Percentiles rank a stretch among this genome's conserved stretches.
Conservation (phyloP, 2,329 filamentous ascomycete species). For the Paraphaeosphaeria minitans region DNA sequence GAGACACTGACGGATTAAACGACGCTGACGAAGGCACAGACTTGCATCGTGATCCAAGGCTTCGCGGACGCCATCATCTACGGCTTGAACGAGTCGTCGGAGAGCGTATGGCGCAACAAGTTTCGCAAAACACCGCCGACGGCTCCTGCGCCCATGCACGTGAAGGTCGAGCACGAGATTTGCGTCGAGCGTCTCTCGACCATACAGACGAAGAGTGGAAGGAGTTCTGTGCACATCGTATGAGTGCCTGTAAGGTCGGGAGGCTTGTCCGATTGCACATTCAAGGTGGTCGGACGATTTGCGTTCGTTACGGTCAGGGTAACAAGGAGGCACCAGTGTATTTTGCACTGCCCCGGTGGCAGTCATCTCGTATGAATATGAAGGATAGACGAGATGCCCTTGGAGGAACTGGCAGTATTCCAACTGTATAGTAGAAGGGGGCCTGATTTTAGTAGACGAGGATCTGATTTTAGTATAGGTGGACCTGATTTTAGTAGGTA, state of each 20-base stretch:
- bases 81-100: slow-evolving; percentile 33
- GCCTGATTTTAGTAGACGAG: too few species aligned
- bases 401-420: too few species aligned
- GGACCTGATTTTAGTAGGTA: too few species aligned
- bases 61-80: slow-evolving; percentile 51
- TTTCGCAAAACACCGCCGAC: slow-evolving; percentile 15
- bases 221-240: neutral
- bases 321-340: too few species aligned
- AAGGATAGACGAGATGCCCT: too few species aligned
- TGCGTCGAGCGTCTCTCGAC: slow-evolving; percentile 9
- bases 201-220: neutral
- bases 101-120: slow-evolving; percentile 22
- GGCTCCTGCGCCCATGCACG: slow-evolving; percentile 2
- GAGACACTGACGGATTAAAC: neutral
- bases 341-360: too few species aligned
- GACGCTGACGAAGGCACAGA: slow-evolving; percentile 15
- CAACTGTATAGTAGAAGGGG: too few species aligned
- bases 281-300: too few species aligned
- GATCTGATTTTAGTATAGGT: too few species aligned
- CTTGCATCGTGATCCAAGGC: slow-evolving; percentile 50
- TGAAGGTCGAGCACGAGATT: slow-evolving; percentile 18
- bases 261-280: too few species aligned
- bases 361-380: too few species aligned
- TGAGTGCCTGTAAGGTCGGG: neutral
- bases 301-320: too few species aligned